Evolutionary conservation across 176 grass and related monocot genomes (phyloP).

Genomic region (bread wheat (Triticum aestivum)): DNA sequence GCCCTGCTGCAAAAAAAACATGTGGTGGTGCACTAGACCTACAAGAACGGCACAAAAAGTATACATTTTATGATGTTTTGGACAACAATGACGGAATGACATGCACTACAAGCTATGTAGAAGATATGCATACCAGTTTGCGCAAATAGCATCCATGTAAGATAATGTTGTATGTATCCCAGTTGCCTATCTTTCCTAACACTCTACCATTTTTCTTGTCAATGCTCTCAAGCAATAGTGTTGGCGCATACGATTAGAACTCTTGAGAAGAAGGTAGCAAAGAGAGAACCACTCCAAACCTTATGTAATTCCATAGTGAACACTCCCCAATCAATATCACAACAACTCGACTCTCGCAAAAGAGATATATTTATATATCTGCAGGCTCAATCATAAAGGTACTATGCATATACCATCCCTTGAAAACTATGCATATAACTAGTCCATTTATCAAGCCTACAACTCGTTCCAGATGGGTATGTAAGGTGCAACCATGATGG

Average conservation of each 20-base stretch:
- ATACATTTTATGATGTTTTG: too few species aligned
- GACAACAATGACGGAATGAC: too few species aligned
- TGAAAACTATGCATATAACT: too few species aligned
- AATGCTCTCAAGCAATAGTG: not conserved
- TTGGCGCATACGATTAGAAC: not conserved
- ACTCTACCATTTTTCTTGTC: not conserved
- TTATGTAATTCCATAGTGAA: conserved; percentile 32
- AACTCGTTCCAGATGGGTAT: too few species aligned
- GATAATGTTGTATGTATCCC: not conserved
- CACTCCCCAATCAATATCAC: conserved; percentile 66
- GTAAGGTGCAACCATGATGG: too few species aligned
- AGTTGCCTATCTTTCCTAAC: not conserved
- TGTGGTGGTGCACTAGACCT: too few species aligned
- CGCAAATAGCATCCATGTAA: not conserved
- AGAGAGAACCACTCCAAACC: too few species aligned
- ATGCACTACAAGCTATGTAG: not conserved
- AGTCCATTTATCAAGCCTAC: too few species aligned
- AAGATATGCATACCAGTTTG: not conserved
- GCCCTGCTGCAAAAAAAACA: too few species aligned
- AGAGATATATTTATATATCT: conserved; percentile 63
- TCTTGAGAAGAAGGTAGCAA: not conserved
- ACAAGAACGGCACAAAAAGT: too few species aligned
- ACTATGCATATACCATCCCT: not conserved
- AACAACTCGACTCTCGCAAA: conserved; percentile 39
- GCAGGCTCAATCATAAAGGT: conserved; percentile 64